Conservation (phyloP, 2,329 filamentous ascomycete genomes). For the Dryadomyces quercivorus region DNA sequence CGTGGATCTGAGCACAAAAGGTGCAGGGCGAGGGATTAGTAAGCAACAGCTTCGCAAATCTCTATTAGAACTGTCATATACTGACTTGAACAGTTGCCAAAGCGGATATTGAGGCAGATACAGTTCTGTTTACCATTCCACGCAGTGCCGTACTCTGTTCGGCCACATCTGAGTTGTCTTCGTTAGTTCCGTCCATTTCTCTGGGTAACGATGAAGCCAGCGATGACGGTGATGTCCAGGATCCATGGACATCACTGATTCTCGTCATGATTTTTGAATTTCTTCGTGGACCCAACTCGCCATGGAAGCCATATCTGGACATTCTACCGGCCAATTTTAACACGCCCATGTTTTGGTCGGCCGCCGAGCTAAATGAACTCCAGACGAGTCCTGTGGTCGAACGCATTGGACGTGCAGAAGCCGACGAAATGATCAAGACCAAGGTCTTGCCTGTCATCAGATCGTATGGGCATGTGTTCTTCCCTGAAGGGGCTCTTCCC, state of each 20-base stretch:
- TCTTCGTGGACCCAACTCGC: conserved; percentile 43
- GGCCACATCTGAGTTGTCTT: conserved; percentile 57
- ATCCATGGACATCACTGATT: conserved; percentile 51
- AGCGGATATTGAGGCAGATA: conserved; percentile 58
- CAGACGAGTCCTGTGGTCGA: conserved; percentile 64
- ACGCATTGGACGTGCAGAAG: conserved; percentile 64
- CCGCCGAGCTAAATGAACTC: conserved; percentile 55
- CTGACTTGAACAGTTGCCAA: conserved; percentile 45
- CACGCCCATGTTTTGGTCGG: conserved; percentile 83
- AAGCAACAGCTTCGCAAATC: neutral
- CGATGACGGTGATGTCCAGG: conserved; percentile 23
- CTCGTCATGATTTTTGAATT: conserved; percentile 71
- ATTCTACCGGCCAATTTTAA: conserved; percentile 63
- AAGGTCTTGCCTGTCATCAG: conserved; percentile 39
- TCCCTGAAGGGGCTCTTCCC: conserved; percentile 19
- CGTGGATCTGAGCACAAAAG: conserved; percentile 34
- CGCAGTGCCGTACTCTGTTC: conserved; percentile 57
- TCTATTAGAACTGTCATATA: neutral
- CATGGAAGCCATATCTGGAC: conserved; percentile 68
- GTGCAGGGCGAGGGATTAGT: conserved; percentile 45
- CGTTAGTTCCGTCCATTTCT: conserved; percentile 43
- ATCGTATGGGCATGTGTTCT: conserved; percentile 33
- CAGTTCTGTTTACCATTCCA: conserved; percentile 71
- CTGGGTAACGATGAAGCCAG: conserved; percentile 19
- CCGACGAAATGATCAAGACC: conserved; percentile 54